Evolutionary conservation across 2,329 filamentous ascomycete genomes (phyloP).

Genomic region (Cercospora sesami): DNA sequence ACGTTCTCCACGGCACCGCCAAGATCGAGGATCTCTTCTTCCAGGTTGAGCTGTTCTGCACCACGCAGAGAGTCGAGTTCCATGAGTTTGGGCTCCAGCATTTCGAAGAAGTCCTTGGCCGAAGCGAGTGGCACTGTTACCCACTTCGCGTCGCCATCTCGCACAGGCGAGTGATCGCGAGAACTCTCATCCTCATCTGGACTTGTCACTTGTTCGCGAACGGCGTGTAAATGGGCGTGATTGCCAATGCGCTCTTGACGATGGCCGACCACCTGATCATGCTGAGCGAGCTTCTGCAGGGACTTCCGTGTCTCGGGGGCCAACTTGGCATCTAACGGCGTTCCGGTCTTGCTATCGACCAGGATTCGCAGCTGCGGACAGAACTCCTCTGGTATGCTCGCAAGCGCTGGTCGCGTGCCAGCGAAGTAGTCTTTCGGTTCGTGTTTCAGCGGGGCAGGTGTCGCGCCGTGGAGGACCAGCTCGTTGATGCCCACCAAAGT

Average conservation of each 20-base stretch:
- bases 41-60: conserved; percentile 64
- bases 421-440: conserved; percentile 28
- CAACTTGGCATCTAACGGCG: conserved; percentile 67
- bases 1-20: conserved; percentile 65
- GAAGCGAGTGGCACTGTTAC: conserved; percentile 77
- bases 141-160: conserved; percentile 33
- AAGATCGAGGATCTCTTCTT: conserved; percentile 62
- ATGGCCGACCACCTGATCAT: conserved; percentile 46
- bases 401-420: conserved; percentile 27
- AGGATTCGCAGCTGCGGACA: conserved; percentile 70
- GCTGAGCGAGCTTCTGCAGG: conserved; percentile 60
- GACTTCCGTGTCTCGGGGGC: conserved; percentile 65
- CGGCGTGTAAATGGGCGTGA: conserved; percentile 17
- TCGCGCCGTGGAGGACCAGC: conserved; percentile 34
- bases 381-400: conserved; percentile 45
- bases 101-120: conserved; percentile 76
- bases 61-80: conserved; percentile 68
- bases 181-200: conserved; percentile 7
- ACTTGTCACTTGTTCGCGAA: not conserved
- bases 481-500: conserved; percentile 66
- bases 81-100: conserved; percentile 69
- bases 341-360: conserved; percentile 65
- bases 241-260: conserved; percentile 31
- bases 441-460: not conserved
- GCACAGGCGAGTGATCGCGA: conserved; percentile 6